phyloP scores from a whole-genome alignment of 2,329 filamentous ascomycete genomes.

The Onygena corvina region DNA sequence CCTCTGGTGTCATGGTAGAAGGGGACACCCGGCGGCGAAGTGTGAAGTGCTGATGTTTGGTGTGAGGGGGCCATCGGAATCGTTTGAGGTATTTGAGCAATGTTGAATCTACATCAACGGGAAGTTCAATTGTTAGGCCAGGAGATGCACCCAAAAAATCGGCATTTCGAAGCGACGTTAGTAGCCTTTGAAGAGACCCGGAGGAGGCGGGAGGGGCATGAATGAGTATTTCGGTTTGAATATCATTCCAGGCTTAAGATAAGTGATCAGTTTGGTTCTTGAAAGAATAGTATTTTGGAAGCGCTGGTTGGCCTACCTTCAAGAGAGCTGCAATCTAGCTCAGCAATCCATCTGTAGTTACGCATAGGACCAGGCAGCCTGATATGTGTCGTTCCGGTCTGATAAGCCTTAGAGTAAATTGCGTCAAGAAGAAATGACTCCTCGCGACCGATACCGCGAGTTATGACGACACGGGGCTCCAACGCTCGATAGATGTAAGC shows the following conservation, averaged over 20 bases:
- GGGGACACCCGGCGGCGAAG: constrained; percentile 62
- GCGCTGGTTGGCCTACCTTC: constrained; percentile 37
- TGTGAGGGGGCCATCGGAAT: constrained; percentile 55
- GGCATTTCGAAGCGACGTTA: constrained; percentile 61
- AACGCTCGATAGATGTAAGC: constrained; percentile 60
- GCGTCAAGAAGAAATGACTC: constrained; percentile 55
- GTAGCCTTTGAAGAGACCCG: constrained; percentile 61
- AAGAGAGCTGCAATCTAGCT: constrained; percentile 61
- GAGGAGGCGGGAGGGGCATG: constrained; percentile 60
- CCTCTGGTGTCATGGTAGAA: constrained; percentile 49
- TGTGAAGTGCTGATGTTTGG: constrained; percentile 43
- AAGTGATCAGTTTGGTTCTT: constrained; percentile 12
- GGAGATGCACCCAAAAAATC: constrained; percentile 64
- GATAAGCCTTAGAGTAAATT: constrained; percentile 44
- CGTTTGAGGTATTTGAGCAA: constrained; percentile 50
- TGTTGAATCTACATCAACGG: constrained; percentile 53
- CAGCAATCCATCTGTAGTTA: constrained; percentile 62
- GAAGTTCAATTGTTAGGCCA: constrained; percentile 73
- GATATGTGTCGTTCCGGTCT: constrained; percentile 52
- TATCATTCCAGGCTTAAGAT: constrained; percentile 58
- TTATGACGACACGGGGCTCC: constrained; percentile 62
- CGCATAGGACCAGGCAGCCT: constrained; percentile 55
- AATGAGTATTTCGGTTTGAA: constrained; percentile 70
- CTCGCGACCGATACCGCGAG: constrained; percentile 57
- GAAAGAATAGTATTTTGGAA: background rate